Evolutionary conservation across 169 alveolate species (phyloP).

Genomic region (Plasmodium falciparum): DNA sequence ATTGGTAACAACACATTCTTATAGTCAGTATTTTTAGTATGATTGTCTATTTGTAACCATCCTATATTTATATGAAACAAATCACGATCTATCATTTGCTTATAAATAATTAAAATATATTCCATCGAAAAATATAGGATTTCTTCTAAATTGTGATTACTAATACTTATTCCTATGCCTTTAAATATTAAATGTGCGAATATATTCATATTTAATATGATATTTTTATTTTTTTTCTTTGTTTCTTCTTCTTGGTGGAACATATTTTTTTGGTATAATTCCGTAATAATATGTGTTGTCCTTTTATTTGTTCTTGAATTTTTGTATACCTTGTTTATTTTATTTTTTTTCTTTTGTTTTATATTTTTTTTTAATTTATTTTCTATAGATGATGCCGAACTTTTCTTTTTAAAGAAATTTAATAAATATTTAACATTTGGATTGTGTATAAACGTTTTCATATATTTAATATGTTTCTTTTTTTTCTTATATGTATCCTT

Average conservation of each 20-base stretch:
- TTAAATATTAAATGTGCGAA: slow-evolving; percentile 70
- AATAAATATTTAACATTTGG: slow-evolving; percentile 21
- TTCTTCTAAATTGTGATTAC: slow-evolving; percentile 73
- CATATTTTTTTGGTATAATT: slow-evolving; percentile 33
- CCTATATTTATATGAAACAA: slow-evolving; percentile 66
- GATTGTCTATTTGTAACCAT: slow-evolving; percentile 77
- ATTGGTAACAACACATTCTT: slow-evolving; percentile 70
- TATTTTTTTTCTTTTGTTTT: too few species aligned
- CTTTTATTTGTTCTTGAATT: background rate
- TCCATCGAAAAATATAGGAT: slow-evolving; percentile 71
- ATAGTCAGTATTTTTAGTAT: slow-evolving; percentile 69
- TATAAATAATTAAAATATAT: slow-evolving; percentile 46
- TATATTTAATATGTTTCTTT: background rate
- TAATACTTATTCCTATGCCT: slow-evolving; percentile 75
- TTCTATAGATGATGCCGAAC: background rate
- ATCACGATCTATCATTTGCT: slow-evolving; percentile 63
- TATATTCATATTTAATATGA: slow-evolving; percentile 33
- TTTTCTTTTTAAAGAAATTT: slow-evolving; percentile 62
- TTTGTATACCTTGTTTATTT: too few species aligned
- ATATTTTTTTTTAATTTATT: background rate
- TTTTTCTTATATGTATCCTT: background rate
- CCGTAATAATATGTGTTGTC: slow-evolving; percentile 24
- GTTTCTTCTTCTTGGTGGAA: slow-evolving; percentile 31
- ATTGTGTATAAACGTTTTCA: background rate
- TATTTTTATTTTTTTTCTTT: slow-evolving; percentile 4